These are phyloP conservation scores for Auriculariales sp. DNA, from an alignment of 768 basidiomycete genomes.

Conservation along the genomic window DNA sequence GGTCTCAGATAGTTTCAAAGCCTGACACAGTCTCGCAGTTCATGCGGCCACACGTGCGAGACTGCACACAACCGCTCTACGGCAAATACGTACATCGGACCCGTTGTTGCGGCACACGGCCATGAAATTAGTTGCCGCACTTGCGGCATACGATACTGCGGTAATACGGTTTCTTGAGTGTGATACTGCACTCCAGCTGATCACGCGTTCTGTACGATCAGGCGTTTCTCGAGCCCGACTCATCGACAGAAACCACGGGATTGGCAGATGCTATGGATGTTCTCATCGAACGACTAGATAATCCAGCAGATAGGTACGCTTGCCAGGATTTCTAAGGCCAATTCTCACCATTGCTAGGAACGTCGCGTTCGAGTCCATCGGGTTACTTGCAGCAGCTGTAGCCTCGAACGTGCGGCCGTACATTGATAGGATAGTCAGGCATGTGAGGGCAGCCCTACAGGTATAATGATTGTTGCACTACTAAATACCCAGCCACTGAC, in stretches of 20 bases:
- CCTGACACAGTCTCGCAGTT: conserved; percentile 32
- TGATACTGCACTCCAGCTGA: too few relatives aligned
- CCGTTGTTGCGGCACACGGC: conserved; percentile 83
- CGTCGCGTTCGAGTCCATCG: conserved; percentile 83
- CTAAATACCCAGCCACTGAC: too few relatives aligned
- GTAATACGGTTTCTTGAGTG: too few relatives aligned
- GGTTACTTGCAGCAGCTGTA: conserved; percentile 83
- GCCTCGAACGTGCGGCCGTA: conserved; percentile 93
- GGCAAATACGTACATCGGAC: conserved; percentile 75
- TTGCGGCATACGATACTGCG: conserved; percentile 87
- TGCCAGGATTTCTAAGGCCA: too few relatives aligned
- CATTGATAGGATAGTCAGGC: conserved; percentile 76
- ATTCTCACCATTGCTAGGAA: too few relatives aligned
- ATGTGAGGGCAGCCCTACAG: conserved; percentile 81
- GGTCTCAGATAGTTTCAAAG: background rate
- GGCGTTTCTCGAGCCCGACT: too few relatives aligned
- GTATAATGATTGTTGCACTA: too few relatives aligned
- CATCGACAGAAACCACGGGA: too few relatives aligned
- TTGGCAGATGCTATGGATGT: too few relatives aligned
- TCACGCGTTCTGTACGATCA: too few relatives aligned
- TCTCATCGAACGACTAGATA: too few relatives aligned
- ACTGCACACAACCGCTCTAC: conserved; percentile 80
- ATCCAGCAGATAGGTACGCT: too few relatives aligned
- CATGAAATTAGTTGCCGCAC: conserved; percentile 85
- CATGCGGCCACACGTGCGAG: conserved; percentile 77